Base-by-base conservation (phyloP, 306 rosid species). In the Cajanus cajan region DNA sequence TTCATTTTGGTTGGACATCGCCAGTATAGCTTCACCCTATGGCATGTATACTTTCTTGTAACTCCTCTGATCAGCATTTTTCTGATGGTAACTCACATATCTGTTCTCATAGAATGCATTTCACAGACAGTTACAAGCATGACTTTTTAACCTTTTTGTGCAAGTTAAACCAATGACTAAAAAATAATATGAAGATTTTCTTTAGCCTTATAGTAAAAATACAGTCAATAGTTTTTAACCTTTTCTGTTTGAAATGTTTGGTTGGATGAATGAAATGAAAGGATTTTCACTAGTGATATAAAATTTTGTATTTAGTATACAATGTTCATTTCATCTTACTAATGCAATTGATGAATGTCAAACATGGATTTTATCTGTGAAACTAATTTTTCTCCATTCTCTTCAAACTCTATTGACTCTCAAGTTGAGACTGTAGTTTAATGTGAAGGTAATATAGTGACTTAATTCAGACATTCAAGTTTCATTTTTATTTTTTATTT, bases 41-140 rank as follows among this genome's bases (percentile, higher is more conserved):
- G 88, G 97, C 98, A 92, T 92, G 98, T 95, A 95, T 95, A 91
- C 83, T 85, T 92, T 92, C 98, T 92, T 90, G 88, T 87, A 72
- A 87, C 91, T 92, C 86, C 82, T 88, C 82, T 89, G 89, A 87
- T 82, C 87, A 84, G 80, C 90, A 88, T 89, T 88, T 89, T 89
- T 90, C 85, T 89, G 85, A 92, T 88, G 92, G 97, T 89, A 92
- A 94, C 96, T 88, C 89, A 83, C 94, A 92, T 88, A 84, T 92
- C 90, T 90, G 84, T 90, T 75, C 90, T 83, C 65, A 54, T 55
- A 70, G 48, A 81, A 76, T 57, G 59, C 68, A 80, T 78, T 81
- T 65, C 71, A 31, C 52, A 66, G 79, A 85, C 80, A 66, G 80
- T 74, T 80, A 62, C 63, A 15, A 81, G 68, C 80, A 44, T 58